phyloP scores from a whole-genome alignment of 495 filamentous ascomycete genomes.

The Aspergillus diversus region DNA sequence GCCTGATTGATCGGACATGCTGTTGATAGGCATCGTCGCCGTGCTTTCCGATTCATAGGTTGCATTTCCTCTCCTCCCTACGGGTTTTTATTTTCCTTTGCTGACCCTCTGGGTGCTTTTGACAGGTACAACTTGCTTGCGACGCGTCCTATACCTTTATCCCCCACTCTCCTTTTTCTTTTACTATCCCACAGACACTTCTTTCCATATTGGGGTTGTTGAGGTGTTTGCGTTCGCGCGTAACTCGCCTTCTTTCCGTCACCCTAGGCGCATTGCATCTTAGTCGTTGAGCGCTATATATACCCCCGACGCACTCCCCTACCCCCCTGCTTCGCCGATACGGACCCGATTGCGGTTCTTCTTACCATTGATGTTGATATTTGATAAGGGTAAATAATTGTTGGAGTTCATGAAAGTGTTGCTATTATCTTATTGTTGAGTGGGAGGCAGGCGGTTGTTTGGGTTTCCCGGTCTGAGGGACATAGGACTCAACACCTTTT shows the following conservation, averaged over 20 bases:
- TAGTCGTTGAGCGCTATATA: constrained; percentile 11
- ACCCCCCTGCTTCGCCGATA: background rate
- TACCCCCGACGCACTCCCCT: constrained; percentile 8
- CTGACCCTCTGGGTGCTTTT: constrained; percentile 1
- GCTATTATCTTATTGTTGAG: constrained; percentile 10
- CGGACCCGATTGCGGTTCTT: background rate
- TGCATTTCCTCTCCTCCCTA: constrained; percentile 8
- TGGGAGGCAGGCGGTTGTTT: constrained; percentile 14
- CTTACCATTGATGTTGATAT: constrained; percentile 2
- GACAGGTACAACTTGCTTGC: constrained; percentile 7
- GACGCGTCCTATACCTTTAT: constrained; percentile 15
- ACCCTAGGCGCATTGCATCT: constrained; percentile 21
- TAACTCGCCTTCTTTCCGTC: constrained; percentile 5
- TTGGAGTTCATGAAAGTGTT: constrained; percentile 16
- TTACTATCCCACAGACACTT: background rate
- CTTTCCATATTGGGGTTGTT: constrained; percentile 2
- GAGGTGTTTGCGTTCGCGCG: constrained; percentile 8
- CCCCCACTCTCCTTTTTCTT: constrained; percentile 1
- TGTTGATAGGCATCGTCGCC: background rate
- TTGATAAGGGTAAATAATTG: constrained; percentile 4
- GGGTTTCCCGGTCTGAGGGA: constrained; percentile 11
- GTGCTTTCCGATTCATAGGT: constrained; percentile 4
- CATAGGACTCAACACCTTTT: constrained; percentile 5
- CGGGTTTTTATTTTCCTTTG: background rate
- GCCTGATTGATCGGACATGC: constrained; percentile 6